These are phyloP conservation scores for Metarhizium robertsii DNA, from an alignment of 2,329 filamentous ascomycete genomes.

Conservation along the genomic window DNA sequence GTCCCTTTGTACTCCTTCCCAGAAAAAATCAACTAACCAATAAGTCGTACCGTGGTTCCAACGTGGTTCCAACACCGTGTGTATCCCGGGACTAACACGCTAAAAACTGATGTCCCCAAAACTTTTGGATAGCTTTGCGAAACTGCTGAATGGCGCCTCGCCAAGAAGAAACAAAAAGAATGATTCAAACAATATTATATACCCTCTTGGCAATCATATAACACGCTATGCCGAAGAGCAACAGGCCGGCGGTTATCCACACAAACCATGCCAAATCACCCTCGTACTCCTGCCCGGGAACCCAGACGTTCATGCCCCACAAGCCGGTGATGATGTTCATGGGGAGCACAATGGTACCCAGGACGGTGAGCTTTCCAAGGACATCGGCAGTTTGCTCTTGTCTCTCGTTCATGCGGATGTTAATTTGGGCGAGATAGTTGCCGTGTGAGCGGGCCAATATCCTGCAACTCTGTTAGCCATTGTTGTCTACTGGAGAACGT, in stretches of 20 bases:
- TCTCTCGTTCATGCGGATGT: conserved; percentile 96
- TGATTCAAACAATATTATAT: conserved; percentile 60
- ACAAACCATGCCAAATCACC: conserved; percentile 67
- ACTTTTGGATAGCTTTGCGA: too few species aligned
- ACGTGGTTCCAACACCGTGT: background rate
- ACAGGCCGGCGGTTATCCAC: conserved; percentile 62
- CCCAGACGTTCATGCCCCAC: conserved; percentile 98
- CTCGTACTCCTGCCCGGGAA: conserved; percentile 82
- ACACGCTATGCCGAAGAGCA: conserved; percentile 71
- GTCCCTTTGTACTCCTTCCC: background rate
- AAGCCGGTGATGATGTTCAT: conserved; percentile 99
- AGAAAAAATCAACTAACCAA: background rate
- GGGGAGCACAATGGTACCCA: conserved; percentile 92
- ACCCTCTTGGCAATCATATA: conserved; percentile 77
- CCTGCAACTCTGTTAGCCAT: conserved; percentile 23
- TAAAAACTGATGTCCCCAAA: background rate
- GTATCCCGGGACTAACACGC: background rate
- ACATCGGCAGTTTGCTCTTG: conserved; percentile 94
- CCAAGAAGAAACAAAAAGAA: too few species aligned
- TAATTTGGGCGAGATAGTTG: conserved; percentile 99
- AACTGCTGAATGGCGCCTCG: too few species aligned
- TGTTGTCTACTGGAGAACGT: background rate
- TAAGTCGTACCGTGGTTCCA: background rate
- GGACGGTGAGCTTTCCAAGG: conserved; percentile 84
- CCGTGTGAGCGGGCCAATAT: conserved; percentile 84